Percentiles rank a stretch among this genome's conserved stretches.
Conservation (phyloP, 805 yeast genomes). For the Yueomyces sinensis region DNA sequence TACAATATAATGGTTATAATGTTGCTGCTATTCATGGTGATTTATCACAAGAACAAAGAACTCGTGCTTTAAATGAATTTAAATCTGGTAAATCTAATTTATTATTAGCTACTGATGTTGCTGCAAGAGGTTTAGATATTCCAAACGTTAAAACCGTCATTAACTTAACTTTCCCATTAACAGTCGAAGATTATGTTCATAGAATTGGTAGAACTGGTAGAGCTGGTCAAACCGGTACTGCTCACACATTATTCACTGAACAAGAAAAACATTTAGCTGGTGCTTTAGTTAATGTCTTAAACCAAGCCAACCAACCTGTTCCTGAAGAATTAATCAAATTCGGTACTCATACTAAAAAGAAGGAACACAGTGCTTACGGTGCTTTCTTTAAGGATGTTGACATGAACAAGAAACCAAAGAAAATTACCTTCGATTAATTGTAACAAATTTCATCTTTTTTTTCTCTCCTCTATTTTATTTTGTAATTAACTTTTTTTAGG, state of each 20-base stretch:
- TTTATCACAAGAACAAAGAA: conserved; percentile 81
- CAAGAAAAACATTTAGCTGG: conserved; percentile 95
- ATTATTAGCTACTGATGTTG: conserved; percentile 93
- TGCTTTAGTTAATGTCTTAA: conserved; percentile 78
- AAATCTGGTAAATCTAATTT: conserved; percentile 66
- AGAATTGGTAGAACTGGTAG: conserved; percentile 97
- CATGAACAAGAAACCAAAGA: conserved; percentile 70
- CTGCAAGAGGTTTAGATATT: conserved; percentile 94
- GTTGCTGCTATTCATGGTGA: conserved; percentile 97
- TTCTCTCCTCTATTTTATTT: too few relatives aligned
- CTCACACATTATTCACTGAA: conserved; percentile 92
- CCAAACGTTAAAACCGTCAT: conserved; percentile 95
- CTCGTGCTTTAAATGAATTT: conserved; percentile 73
- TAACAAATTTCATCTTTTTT: too few relatives aligned
- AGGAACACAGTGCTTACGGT: conserved; percentile 95
- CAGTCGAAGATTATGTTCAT: conserved; percentile 94
- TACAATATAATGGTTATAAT: conserved; percentile 57
- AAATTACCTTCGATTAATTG: conserved; percentile 65
- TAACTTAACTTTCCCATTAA: conserved; percentile 89
- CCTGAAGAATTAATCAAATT: conserved; percentile 91
- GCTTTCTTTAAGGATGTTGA: conserved; percentile 94
- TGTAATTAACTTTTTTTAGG: too few relatives aligned
- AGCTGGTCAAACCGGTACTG: conserved; percentile 90
- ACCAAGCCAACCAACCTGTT: conserved; percentile 90
- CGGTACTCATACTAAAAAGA: conserved; percentile 97